phyloP scores from a whole-genome alignment of 129 eudicot genomes.

The Cynara cardunculus region DNA sequence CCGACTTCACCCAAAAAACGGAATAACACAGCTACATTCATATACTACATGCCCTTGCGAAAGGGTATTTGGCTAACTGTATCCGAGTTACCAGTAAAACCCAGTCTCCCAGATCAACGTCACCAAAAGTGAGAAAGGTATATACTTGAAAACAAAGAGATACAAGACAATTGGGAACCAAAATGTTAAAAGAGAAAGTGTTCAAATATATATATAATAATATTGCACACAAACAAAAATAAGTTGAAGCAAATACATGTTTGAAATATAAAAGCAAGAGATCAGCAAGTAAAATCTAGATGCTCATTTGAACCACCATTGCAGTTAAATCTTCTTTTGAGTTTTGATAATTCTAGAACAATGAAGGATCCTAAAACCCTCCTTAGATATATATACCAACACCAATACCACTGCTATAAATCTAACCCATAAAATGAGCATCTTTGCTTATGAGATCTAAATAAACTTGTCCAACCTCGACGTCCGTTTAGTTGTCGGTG shows the following conservation, averaged over 20 bases:
- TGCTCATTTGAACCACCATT: constrained; percentile 40
- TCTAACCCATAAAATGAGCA: constrained; percentile 37
- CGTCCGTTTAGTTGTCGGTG: constrained; percentile 48
- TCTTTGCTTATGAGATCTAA: constrained; percentile 44
- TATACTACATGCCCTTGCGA: too few species aligned
- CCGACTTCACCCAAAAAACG: too few species aligned
- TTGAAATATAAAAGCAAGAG: constrained; percentile 6
- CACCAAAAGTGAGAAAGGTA: neutral
- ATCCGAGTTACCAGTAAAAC: neutral
- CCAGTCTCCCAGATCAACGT: neutral
- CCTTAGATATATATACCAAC: constrained; percentile 5
- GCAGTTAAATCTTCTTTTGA: constrained; percentile 21
- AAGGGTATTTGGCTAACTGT: too few species aligned
- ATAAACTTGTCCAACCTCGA: constrained; percentile 77
- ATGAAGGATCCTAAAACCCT: constrained; percentile 19
- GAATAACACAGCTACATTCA: too few species aligned
- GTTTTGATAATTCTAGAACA: constrained; percentile 15
- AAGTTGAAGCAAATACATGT: constrained; percentile 22
- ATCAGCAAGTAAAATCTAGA: constrained; percentile 33
- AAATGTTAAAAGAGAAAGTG: neutral
- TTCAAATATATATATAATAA: constrained; percentile 3
- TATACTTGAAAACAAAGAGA: neutral
- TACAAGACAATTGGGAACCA: neutral
- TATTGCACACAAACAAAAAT: constrained; percentile 16
- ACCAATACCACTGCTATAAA: constrained; percentile 21